Conservation (phyloP, 148 eudicot species). For the Rhododendron griersonianum region DNA sequence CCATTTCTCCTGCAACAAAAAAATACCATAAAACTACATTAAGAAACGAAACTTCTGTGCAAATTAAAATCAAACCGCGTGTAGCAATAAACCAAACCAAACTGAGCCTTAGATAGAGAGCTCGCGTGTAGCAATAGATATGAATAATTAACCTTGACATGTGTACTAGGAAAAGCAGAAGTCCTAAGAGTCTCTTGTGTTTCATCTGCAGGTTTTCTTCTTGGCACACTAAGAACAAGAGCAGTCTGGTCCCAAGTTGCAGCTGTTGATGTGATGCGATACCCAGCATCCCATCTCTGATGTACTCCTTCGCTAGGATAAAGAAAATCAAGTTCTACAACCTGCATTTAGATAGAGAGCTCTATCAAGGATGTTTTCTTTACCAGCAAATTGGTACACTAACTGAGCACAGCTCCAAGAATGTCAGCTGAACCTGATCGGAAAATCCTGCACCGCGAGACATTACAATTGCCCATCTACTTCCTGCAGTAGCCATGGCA, state of each 20-base stretch:
- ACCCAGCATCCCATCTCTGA: slow-evolving; percentile 85
- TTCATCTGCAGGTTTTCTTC: slow-evolving; percentile 77
- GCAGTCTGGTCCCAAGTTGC: slow-evolving; percentile 91
- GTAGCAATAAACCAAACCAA: too few relatives aligned
- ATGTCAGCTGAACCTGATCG: slow-evolving; percentile 56
- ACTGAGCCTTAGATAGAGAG: too few relatives aligned
- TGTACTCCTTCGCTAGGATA: slow-evolving; percentile 99
- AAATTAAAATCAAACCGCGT: neutral
- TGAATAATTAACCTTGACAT: slow-evolving; percentile 62
- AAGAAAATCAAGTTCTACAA: slow-evolving; percentile 90
- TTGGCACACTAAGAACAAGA: slow-evolving; percentile 71
- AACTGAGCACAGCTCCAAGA: neutral
- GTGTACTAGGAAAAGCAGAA: slow-evolving; percentile 87
- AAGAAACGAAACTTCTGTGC: neutral
- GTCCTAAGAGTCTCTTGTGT: slow-evolving; percentile 97
- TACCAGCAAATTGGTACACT: neutral
- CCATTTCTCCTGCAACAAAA: slow-evolving; percentile 68
- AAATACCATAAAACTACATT: slow-evolving; percentile 6
- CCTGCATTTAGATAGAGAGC: slow-evolving; percentile 36
- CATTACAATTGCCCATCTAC: slow-evolving; percentile 95
- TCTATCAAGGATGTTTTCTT: neutral
- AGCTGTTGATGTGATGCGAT: slow-evolving; percentile 85
- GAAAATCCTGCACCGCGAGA: slow-evolving; percentile 85
- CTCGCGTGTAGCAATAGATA: neutral
- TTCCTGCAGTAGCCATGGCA: slow-evolving; percentile 91